Percentiles rank a stretch among this genome's conserved stretches.
These are phyloP conservation scores for Tillandsia fasciculata DNA, from an alignment of 176 grass and related monocot genomes.

Conservation along the genomic window DNA sequence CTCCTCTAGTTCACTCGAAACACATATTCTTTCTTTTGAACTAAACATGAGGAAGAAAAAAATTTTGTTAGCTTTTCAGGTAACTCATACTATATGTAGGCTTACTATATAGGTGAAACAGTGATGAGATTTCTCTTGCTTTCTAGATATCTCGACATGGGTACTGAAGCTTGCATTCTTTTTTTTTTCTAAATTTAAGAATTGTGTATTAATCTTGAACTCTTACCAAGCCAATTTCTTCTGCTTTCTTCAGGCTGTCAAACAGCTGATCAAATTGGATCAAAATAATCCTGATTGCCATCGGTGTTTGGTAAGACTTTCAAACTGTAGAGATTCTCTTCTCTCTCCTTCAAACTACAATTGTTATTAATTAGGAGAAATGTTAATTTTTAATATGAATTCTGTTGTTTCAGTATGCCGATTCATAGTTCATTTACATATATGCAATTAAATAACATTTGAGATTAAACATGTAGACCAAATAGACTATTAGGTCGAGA, in stretches of 20 bases:
- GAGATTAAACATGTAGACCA: no score
- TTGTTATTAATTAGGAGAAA: background rate
- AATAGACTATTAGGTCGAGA: no score
- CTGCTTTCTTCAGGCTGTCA: constrained; percentile 66
- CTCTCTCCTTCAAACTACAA: background rate
- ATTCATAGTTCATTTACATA: no score
- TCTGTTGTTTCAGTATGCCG: no score
- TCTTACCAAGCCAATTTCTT: background rate
- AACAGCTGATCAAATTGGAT: constrained; percentile 81
- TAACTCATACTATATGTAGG: constrained; percentile 18
- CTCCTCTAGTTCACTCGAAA: constrained; percentile 73
- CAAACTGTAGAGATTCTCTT: constrained; percentile 6
- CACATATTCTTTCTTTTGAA: constrained; percentile 89
- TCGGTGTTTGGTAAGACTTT: constrained; percentile 69
- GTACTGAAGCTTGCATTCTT: background rate
- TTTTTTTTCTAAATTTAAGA: background rate
- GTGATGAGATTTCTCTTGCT: background rate
- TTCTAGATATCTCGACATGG: background rate
- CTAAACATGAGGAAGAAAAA: constrained; percentile 97
- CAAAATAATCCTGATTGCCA: constrained; percentile 71
- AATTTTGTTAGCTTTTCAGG: constrained; percentile 94
- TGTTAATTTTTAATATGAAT: no score
- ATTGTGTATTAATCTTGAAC: background rate
- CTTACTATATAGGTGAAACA: background rate
- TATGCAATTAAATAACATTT: no score